Evolutionary conservation across 306 rosid species (phyloP), one percentile per base, ranked within the genome.

Genomic region (Morella rubra): DNA sequence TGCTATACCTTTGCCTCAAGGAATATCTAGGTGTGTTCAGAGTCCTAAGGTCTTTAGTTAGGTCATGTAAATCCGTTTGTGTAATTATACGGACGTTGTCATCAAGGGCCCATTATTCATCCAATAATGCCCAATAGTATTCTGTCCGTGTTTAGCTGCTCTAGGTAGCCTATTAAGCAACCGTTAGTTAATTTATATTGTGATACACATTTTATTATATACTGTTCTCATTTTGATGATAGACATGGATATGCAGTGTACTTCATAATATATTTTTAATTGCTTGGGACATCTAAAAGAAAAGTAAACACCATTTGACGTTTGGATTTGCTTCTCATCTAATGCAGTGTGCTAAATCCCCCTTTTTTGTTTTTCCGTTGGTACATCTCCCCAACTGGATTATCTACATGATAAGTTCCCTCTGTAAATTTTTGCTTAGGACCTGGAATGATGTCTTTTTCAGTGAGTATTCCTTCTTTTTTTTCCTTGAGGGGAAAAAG

Each of bases 21-120:
- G 98, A 89, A 75, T 88, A 87, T 95, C 97, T 92, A 95, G 99
- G 99, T 95, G 84, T 89, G 97, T 95, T 85, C 90, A 85, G 97
- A 87, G 93, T 83, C 87, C 85, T 87, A 88, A 86, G 89, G 88
- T 87, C 84, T 85, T 87, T 79, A 75, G 81, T 81, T 80, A 84
- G 89, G 84, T 85, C 66, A 37, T 82, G 84, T 81, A 80, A 85
- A 79, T 81, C 59, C 67, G 61, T 81, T 83, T 69, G 74, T 77
- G 75, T 86, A 74, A 81, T 81, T 80, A 73, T 66, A 62, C 22
- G 77, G 84, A 73, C 81, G 81, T 59, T 82, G 68, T 81, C 78
- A 74, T 80, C 61, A 20, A 70, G 69, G 64, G 76, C 81, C 59
- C 73, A 77, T 60, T 81, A 46, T 82, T 85, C 69, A 55, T 69